These are phyloP conservation scores for Aurantiochytrium sp. DNA, from an alignment of 108 stramenopile species.

Conservation along the genomic window DNA sequence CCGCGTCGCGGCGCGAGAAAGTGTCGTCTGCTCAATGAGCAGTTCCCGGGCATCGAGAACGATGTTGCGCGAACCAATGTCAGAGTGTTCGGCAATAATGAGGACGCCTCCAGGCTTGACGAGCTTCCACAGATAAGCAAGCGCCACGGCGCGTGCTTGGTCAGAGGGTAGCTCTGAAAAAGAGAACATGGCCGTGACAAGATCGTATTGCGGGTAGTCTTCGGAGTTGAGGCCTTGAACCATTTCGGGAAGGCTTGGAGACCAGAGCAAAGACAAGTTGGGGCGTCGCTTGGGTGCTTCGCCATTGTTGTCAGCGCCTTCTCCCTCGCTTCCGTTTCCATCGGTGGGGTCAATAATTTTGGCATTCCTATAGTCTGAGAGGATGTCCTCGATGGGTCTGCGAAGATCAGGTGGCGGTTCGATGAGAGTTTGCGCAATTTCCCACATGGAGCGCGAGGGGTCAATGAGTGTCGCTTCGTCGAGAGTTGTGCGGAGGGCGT, in stretches of 20 bases:
- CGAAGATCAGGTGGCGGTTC: not conserved
- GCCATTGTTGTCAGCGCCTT: not conserved
- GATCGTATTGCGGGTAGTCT: not conserved
- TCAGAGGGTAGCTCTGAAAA: not conserved
- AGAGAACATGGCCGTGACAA: not conserved
- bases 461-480: not conserved
- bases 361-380: not conserved
- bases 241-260: not conserved
- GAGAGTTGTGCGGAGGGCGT: not conserved
- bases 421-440: not conserved
- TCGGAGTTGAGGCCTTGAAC: not conserved
- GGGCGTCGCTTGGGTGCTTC: not conserved
- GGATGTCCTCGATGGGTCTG: not conserved
- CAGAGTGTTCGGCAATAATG: not conserved
- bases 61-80: not conserved
- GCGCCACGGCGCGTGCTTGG: not conserved
- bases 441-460: slow-evolving; percentile 13
- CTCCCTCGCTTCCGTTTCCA: no score
- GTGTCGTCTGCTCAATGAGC: not conserved
- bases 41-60: not conserved
- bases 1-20: not conserved
- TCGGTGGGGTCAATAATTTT: no score
- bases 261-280: not conserved
- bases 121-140: not conserved
- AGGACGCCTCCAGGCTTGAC: not conserved